Conservation (phyloP, 1,139 yeast species). For the Yamadazyma epiphylla region DNA sequence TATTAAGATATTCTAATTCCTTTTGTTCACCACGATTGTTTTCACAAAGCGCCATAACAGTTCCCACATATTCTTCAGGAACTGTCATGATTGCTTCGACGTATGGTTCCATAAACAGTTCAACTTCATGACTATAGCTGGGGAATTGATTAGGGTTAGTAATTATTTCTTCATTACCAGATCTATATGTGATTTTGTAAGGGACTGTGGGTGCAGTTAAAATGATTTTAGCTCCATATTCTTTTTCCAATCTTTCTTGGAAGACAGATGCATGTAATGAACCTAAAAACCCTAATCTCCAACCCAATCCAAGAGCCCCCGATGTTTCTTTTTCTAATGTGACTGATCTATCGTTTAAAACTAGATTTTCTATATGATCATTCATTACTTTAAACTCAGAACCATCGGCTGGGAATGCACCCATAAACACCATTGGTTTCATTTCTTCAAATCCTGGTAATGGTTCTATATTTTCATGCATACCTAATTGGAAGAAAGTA, state of each 20-base stretch:
- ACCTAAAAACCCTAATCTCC: constrained; percentile 95
- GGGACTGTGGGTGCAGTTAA: constrained; percentile 98
- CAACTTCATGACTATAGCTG: constrained; percentile 44
- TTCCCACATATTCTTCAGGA: constrained; percentile 85
- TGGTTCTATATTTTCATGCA: constrained; percentile 60
- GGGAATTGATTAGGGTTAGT: constrained; percentile 96
- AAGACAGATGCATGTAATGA: constrained; percentile 94
- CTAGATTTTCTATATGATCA: constrained; percentile 84
- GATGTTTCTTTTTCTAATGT: constrained; percentile 88
- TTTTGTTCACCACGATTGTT: constrained; percentile 78
- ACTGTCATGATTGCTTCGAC: constrained; percentile 90
- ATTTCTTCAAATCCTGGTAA: constrained; percentile 95
- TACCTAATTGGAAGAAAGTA: constrained; percentile 72
- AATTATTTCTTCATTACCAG: constrained; percentile 62
- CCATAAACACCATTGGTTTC: constrained; percentile 97
- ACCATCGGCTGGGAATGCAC: constrained; percentile 97
- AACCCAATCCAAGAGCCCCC: constrained; percentile 92
- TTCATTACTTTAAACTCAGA: constrained; percentile 85
- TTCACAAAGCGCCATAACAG: constrained; percentile 83
- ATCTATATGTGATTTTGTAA: constrained; percentile 62
- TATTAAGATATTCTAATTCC: constrained; percentile 71
- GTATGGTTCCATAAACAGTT: constrained; percentile 74
- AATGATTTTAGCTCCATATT: constrained; percentile 88
- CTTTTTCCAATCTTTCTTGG: constrained; percentile 85
- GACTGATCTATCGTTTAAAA: constrained; percentile 88